phyloP scores from a whole-genome alignment of 2,329 filamentous ascomycete genomes.

The Incumbomyces lentus region DNA sequence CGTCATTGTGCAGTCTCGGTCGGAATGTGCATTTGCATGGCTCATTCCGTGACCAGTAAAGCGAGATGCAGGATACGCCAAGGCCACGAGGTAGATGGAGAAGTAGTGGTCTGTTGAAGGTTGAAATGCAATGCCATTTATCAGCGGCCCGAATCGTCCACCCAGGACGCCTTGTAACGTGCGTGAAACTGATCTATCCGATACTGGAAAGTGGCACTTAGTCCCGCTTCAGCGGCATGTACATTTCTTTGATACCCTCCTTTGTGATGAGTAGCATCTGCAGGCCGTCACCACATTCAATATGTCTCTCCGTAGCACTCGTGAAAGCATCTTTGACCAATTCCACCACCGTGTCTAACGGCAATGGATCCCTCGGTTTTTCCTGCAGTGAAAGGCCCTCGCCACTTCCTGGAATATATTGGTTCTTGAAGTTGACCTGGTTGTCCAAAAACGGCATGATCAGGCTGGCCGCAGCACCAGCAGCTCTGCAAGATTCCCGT shows the following conservation, averaged over 20 bases:
- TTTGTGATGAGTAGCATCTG: slow-evolving; percentile 91
- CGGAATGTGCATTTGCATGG: no score
- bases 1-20: no score
- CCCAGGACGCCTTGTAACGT: slow-evolving; percentile 1
- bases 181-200: neutral
- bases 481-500: slow-evolving; percentile 88
- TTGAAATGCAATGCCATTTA: no score
- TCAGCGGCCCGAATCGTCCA: neutral
- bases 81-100: no score
- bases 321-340: slow-evolving; percentile 96
- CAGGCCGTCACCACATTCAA: slow-evolving; percentile 92
- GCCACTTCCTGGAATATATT: slow-evolving; percentile 81
- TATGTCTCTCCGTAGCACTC: slow-evolving; percentile 94
- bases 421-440: slow-evolving; percentile 99
- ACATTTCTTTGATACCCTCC: slow-evolving; percentile 78
- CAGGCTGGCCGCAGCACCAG: slow-evolving; percentile 79
- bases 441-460: slow-evolving; percentile 99
- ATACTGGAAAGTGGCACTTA: slow-evolving; percentile 35
- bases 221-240: slow-evolving; percentile 79
- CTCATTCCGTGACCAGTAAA: no score
- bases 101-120: no score
- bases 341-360: slow-evolving; percentile 59
- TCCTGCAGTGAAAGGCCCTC: slow-evolving; percentile 70
- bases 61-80: no score
- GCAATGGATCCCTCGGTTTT: slow-evolving; percentile 50